A percentile compares a stretch with the other conserved stretches of the same genome.
phyloP scores from a whole-genome alignment of 306 rosid genomes.

The Astragalus membranaceus region DNA sequence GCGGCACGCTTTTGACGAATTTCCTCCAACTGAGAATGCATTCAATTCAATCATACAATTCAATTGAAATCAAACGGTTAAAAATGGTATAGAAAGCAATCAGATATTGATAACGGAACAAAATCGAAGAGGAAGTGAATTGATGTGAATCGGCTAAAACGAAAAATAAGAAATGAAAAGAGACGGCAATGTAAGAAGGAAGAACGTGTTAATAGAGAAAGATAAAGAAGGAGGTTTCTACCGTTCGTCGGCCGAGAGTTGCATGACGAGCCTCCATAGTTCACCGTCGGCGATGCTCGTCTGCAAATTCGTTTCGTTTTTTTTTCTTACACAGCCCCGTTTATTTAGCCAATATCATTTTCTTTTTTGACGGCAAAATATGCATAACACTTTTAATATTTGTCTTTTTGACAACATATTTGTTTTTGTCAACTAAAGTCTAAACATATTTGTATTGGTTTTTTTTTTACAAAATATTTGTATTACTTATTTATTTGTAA shows the following conservation, averaged over 20 bases:
- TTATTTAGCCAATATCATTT: neutral
- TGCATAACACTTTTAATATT: too few species aligned
- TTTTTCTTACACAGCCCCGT: neutral
- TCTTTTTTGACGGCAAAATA: neutral
- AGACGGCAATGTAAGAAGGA: neutral
- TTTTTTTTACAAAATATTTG: too few species aligned
- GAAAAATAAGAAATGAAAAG: neutral
- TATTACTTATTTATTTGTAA: too few species aligned
- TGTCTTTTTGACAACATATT: too few species aligned
- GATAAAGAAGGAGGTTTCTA: neutral
- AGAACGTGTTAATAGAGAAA: neutral
- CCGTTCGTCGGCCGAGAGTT: constrained; percentile 82
- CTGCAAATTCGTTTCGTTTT: neutral
- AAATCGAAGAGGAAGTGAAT: constrained; percentile 1
- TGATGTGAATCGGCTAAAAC: neutral
- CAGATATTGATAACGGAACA: neutral
- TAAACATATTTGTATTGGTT: too few species aligned
- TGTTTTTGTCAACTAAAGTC: too few species aligned
- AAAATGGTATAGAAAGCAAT: neutral
- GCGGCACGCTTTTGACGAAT: constrained; percentile 93
- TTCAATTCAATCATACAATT: neutral
- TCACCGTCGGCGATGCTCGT: neutral
- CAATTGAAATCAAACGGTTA: constrained; percentile 3
- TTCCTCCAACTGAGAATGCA: constrained; percentile 55
- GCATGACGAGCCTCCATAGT: constrained; percentile 84